Base-by-base conservation (phyloP, 148 eudicot genomes). In the Rhododendron ferrugineum region DNA sequence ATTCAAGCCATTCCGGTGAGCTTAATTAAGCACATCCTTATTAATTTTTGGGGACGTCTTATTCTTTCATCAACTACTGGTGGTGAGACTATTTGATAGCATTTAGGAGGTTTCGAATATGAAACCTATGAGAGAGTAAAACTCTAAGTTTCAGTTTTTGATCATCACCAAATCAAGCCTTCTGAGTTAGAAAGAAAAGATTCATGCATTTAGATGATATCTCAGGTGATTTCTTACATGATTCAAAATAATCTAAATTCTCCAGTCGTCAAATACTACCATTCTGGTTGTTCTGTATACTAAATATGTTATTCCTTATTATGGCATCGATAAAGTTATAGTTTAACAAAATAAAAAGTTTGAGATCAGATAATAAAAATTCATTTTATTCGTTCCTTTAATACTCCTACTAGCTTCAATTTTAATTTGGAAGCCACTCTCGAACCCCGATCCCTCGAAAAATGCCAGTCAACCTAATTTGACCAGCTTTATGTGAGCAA, bases 401-500 rank as follows among this genome's bases (percentile, higher is more conserved):
- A 0, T 10, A 47, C 50, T 47, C 50, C 13, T 46, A 47, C 13
- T 47, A 15, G 58, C 13, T 52, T 15, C 58, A 52, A 14, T 52
- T 52, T 52, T 14, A 52, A 52, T 52, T 15, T 14, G 58, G 58
- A 14, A 0, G 58, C 58, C 58, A 14, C 18, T 52, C 5, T 52
- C 58, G 18, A 52, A 56, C 28, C 10, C 16, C 60, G 9, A 36
- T 28, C 82, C 22, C 14, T 11, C 14, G 13, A 49, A 49, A 49
- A 11, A 6, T 79, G 83, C 54, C 83, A 50, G 47, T 56, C 83
- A 81, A 81, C 44, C 47, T 81, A 32, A 56, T 56, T 54, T 54
- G 83, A 81, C 83, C 72, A 58, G 28, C 83, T 81, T 81, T 81
- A 32, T 32, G 47, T 3, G 56, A 5, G 70, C 83, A 44, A 64